Base-by-base conservation (phyloP, 805 yeast genomes). In the Metschnikowia santaceciliae region DNA sequence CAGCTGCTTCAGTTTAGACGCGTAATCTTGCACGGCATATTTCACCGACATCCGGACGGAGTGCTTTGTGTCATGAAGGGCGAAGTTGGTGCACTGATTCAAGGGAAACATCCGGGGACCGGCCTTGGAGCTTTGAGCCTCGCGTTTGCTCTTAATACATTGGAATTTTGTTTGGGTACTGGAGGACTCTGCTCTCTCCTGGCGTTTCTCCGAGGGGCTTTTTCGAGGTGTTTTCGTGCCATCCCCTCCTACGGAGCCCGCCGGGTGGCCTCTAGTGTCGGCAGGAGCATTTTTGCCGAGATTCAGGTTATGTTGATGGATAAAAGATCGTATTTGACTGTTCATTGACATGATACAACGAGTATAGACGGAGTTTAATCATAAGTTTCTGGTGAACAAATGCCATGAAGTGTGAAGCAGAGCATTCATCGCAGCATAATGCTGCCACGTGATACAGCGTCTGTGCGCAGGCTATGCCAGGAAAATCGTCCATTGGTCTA, bases 241-340 rank as follows among this genome's bases (percentile, higher is more conserved):
- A 42, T 42, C 34, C n/a, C 46, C 46, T 22, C 46, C 46, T n/a
- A 33, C 20, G 10, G 32, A 20, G 33, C 46, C 46, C 4, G 46
- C 38, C 3, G 46, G 46, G 30, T 32, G 38, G 4, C 38, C 38
- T 40, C 13, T 40, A 20, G 10, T 3, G 8, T 33, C 46, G n/a
- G 30, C 15, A n/a, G 32, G 17, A 32, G 46, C 36, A 32, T 23
- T 36, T 22, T 41, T 35, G 7, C 19, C 19, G 13, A 37, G 37
- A 19, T 22, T 20, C 33, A 48, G 48, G 32, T 46, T 47, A 38
- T 53, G 52, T 34, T 55, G 58, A n/a, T 53, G 48, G 19, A 55
- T 50, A 33, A 50, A 55, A 14, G 53, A 39, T 30, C 51, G 39
- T 26, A 53, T 52, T 17, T 46, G 49, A 41, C 48, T 53, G 43